These are phyloP conservation scores for Alternaria gansuensis DNA, from an alignment of 2,329 filamentous ascomycete genomes.

Conservation along the genomic window DNA sequence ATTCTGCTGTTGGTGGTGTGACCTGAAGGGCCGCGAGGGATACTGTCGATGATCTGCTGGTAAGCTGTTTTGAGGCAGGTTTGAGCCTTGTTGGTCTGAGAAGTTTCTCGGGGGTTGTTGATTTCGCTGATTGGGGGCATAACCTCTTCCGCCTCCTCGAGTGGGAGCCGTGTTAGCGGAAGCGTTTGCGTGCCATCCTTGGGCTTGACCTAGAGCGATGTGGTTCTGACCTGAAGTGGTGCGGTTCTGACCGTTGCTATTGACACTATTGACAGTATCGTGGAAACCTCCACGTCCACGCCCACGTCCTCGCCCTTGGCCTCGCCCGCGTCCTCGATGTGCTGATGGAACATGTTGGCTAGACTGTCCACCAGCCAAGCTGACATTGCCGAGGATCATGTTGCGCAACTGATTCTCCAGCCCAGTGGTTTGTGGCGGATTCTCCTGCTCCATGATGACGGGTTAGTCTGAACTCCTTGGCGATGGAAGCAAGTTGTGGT, in stretches of 20 bases:
- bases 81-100: constrained; percentile 15
- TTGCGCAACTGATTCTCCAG: constrained; percentile 66
- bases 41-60: constrained; percentile 5
- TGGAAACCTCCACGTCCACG: constrained; percentile 26
- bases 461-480: neutral
- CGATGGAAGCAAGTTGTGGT: neutral
- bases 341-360: constrained; percentile 28
- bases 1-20: constrained; percentile 12
- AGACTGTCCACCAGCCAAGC: constrained; percentile 32
- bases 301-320: constrained; percentile 30
- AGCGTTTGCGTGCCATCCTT: constrained; percentile 11
- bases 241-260: constrained; percentile 15
- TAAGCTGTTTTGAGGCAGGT: constrained; percentile 8
- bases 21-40: constrained; percentile 8
- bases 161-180: constrained; percentile 11
- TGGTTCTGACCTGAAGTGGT: constrained; percentile 13
- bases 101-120: constrained; percentile 17
- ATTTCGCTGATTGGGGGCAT: constrained; percentile 21
- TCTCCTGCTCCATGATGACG: constrained; percentile 32
- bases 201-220: constrained; percentile 23
- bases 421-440: constrained; percentile 21
- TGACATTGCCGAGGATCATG: constrained; percentile 67
- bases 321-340: constrained; percentile 27
- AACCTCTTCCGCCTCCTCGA: constrained; percentile 23
- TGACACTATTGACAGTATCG: constrained; percentile 22